phyloP scores from a whole-genome alignment of 2,329 filamentous ascomycete species.

The Mollisiaceae sp. region DNA sequence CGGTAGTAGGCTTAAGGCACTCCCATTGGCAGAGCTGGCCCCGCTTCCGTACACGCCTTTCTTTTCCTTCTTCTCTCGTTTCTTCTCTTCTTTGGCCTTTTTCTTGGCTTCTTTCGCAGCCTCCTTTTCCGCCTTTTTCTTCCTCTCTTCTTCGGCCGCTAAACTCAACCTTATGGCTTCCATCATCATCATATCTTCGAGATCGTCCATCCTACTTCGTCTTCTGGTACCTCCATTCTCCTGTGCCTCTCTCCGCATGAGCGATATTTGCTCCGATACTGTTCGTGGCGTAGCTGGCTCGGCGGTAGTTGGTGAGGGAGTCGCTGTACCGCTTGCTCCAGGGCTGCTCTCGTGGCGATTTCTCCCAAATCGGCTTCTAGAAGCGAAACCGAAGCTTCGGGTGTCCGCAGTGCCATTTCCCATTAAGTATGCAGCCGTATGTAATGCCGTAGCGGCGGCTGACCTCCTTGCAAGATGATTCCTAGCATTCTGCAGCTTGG shows the following conservation, averaged over 20 bases:
- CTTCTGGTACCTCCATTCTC: conserved; percentile 39
- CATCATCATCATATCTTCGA: conserved; percentile 99
- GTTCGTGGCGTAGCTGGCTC: conserved; percentile 29
- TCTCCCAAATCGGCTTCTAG: conserved; percentile 39
- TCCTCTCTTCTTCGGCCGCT: conserved; percentile 92
- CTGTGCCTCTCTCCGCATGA: conserved; percentile 40
- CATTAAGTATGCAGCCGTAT: conserved; percentile 93
- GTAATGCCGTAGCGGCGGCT: conserved; percentile 89
- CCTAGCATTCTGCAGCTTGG: conserved; percentile 83
- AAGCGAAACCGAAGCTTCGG: conserved; percentile 40
- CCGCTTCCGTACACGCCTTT: conserved; percentile 55
- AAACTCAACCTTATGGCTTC: conserved; percentile 91
- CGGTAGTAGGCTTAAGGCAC: conserved; percentile 63
- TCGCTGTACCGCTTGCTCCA: conserved; percentile 41
- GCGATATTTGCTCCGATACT: conserved; percentile 38
- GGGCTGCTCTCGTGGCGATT: conserved; percentile 39
- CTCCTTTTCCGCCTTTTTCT: conserved; percentile 82
- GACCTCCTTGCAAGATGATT: conserved; percentile 85
- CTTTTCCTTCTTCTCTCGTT: conserved; percentile 60
- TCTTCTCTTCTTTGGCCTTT: conserved; percentile 82
- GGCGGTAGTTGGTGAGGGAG: conserved; percentile 38
- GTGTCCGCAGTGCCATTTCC: conserved; percentile 53
- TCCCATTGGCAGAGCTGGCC: conserved; percentile 62
- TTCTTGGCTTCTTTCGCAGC: conserved; percentile 83
- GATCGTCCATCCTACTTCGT: conserved; percentile 76